A percentile compares a stretch with the other conserved stretches of the same genome.
Conservation (phyloP, 2,329 filamentous ascomycete species). For the Ascochyta clinopodiicola region DNA sequence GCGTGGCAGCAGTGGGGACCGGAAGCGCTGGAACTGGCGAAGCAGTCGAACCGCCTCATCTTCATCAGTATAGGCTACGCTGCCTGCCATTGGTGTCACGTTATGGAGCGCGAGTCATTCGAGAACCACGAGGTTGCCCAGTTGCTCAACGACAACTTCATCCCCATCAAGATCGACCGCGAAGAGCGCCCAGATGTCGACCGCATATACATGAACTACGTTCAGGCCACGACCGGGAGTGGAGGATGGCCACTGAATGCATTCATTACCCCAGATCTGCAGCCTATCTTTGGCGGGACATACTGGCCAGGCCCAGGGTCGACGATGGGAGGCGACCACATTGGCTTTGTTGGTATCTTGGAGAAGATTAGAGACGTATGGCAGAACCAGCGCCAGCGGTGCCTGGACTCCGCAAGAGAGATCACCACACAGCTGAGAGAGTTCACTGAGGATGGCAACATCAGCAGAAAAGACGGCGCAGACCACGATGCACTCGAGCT, state of each 20-base stretch:
- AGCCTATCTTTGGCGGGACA: constrained; percentile 94
- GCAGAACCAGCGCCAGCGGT: constrained; percentile 82
- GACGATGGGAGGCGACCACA: constrained; percentile 59
- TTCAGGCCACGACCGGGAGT: constrained; percentile 87
- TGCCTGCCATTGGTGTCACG: constrained; percentile 89
- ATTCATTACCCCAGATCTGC: constrained; percentile 91
- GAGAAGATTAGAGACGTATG: constrained; percentile 77
- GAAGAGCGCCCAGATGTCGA: constrained; percentile 95
- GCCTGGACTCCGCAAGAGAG: constrained; percentile 81
- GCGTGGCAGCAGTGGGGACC: constrained; percentile 90
- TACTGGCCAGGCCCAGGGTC: constrained; percentile 89
- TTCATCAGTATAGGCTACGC: constrained; percentile 96
- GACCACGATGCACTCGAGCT: constrained; percentile 78
- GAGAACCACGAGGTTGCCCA: constrained; percentile 79
- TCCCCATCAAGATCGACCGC: constrained; percentile 90
- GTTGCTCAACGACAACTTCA: constrained; percentile 84
- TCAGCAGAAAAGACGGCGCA: constrained; percentile 54
- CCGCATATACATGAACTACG: constrained; percentile 97
- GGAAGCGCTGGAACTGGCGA: constrained; percentile 77
- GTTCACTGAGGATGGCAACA: constrained; percentile 87
- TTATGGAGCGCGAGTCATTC: constrained; percentile 94
- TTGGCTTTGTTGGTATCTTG: constrained; percentile 84
- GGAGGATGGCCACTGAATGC: constrained; percentile 96
- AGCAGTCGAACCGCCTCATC: constrained; percentile 82
- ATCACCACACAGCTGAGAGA: constrained; percentile 81